Base-by-base conservation (phyloP, 495 filamentous ascomycete genomes). In the Aspergillus carlsbadensis region DNA sequence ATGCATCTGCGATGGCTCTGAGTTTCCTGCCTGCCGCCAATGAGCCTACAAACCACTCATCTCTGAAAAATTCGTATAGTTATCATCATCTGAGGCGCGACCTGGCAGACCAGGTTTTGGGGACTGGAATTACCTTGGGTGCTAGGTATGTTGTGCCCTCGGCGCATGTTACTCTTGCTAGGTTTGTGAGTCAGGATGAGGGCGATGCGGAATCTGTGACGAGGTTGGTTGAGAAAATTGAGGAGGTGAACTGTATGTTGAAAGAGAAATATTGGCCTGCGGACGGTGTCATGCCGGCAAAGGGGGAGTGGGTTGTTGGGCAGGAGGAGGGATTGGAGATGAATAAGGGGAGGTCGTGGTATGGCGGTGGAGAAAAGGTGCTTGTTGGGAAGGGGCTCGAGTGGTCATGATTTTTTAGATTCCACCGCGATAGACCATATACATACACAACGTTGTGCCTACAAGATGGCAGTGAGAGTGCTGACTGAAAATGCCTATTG, bases 11-110 rank as follows among this genome's bases (percentile, higher is more conserved):
- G 3, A 72, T 97, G 31, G 93, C 94, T 11, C 70, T 97, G 29
- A 90, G 87, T 10, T 96, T 96, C 69, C 68, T 96, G 1, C 92
- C 93, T 0, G 88, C 87, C 0, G 80, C 84, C 2, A 84, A 78
- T 14, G 84, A 50, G 20, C 34, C 47, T 14, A 49, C 26, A 11
- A 15, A 14, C 14, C 17, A 20, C n/a, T 15, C 15, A 41, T 18
- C 10, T 10, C 40, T 64, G 14, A 72, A 78, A 7, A 86, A 90
- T 57, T 35, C 24, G 0, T 97, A 90, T 69, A 90, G 88, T 2
- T 98, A 96, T 69, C 93, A 96, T 62, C 92, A 97, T 69, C 83
- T 98, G 5, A 84, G 93, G 1, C 77, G 88, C 3, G 90, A 96
- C 69, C 68, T 95, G 13, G 92, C 84, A 65, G 75, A 77, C 15